A percentile compares a stretch with the other conserved stretches of the same genome.
These are phyloP conservation scores for Petunia hybrid DNA, from an alignment of 305 asterid genomes.

Conservation along the genomic window DNA sequence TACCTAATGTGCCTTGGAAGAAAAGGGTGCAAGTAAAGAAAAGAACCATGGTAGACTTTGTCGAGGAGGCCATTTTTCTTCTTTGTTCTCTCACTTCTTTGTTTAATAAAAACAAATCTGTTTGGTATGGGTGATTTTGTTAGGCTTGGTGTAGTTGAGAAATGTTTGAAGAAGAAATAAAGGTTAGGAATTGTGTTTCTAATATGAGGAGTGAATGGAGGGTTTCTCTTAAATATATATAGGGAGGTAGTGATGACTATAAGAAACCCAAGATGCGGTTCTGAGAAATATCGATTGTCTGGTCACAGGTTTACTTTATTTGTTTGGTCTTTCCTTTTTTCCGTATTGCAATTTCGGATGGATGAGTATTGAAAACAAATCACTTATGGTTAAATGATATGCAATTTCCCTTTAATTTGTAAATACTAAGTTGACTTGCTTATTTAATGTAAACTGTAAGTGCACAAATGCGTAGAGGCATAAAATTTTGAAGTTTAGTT, in stretches of 20 bases:
- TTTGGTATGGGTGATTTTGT: background rate
- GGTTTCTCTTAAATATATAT: background rate
- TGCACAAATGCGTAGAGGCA: too few species aligned
- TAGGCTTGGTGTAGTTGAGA: constrained; percentile 15
- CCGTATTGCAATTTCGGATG: background rate
- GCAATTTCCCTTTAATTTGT: too few species aligned
- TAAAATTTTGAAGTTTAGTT: too few species aligned
- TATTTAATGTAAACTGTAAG: too few species aligned
- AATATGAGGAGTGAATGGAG: background rate
- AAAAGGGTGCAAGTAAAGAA: constrained; percentile 66
- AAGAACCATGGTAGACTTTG: constrained; percentile 46
- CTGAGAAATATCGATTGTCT: background rate
- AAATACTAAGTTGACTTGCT: too few species aligned
- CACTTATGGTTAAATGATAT: too few species aligned
- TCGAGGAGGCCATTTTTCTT: constrained; percentile 50
- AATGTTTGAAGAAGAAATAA: background rate
- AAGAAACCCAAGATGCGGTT: background rate
- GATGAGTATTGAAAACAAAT: background rate
- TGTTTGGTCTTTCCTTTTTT: background rate
- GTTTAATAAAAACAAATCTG: background rate
- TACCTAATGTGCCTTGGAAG: constrained; percentile 68
- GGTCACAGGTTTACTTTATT: constrained; percentile 19
- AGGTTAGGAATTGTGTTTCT: background rate
- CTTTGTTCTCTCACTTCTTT: background rate
- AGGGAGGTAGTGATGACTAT: background rate